Percentiles rank a stretch among this genome's conserved stretches.
Evolutionary conservation across 331 rosid genomes (phyloP).

Genomic region (Rhamnella rubrinervis): DNA sequence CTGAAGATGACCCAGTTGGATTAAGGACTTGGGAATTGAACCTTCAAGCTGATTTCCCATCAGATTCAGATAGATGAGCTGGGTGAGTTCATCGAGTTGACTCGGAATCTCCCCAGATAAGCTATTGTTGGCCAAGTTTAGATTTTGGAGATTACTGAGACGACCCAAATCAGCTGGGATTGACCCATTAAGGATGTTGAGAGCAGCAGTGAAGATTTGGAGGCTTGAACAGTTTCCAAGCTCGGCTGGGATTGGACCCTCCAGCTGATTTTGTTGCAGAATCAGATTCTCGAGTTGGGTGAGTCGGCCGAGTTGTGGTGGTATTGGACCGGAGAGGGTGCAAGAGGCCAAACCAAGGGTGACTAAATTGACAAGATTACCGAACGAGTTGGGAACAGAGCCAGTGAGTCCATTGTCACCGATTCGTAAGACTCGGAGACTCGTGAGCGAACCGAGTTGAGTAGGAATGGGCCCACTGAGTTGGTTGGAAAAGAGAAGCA

Average conservation of each 20-base stretch:
- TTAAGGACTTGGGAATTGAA: constrained; percentile 50
- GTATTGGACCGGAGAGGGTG: constrained; percentile 62
- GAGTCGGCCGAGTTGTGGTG: constrained; percentile 61
- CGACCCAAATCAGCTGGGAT: constrained; percentile 60
- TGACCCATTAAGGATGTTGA: constrained; percentile 59
- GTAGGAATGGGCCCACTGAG: constrained; percentile 61
- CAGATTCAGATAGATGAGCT: constrained; percentile 62
- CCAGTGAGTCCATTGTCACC: constrained; percentile 74
- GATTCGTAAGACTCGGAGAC: constrained; percentile 69
- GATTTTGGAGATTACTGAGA: constrained; percentile 50
- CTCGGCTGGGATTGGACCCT: constrained; percentile 69
- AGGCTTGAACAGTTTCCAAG: constrained; percentile 79
- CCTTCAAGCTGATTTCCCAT: constrained; percentile 71
- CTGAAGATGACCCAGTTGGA: constrained; percentile 59
- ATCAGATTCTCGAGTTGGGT: constrained; percentile 43
- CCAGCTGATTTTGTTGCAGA: constrained; percentile 63
- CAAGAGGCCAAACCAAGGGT: constrained; percentile 71
- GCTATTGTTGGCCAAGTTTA: constrained; percentile 63
- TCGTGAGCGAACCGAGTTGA: constrained; percentile 56
- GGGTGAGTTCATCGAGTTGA: constrained; percentile 55
- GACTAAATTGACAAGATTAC: constrained; percentile 47
- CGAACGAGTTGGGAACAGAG: constrained; percentile 65
- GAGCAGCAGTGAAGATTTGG: constrained; percentile 57
- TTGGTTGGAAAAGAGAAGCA: constrained; percentile 69
- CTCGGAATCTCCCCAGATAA: constrained; percentile 64